Evolutionary conservation across 164 flowering plant genomes (phyloP), one percentile per base, ranked within the genome.

Genomic region (Nymphaea colorata): DNA sequence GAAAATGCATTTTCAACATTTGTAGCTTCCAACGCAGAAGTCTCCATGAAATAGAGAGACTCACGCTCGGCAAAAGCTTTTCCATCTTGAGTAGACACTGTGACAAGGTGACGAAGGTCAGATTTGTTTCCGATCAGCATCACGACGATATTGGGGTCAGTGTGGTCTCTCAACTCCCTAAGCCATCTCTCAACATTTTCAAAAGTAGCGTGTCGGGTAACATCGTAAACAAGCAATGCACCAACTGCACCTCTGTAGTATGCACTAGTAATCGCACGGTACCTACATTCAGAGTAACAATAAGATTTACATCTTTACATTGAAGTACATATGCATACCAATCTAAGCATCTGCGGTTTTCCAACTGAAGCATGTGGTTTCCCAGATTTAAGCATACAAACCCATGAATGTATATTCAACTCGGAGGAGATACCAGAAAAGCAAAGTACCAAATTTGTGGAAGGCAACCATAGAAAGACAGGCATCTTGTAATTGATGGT

Each of bases 241-340:
- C 89, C 90, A 15, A 86, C 88, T 15, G 90, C 90, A 44, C 90
- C 90, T 68, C 90, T 73, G 67, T 86, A 86, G 72, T 86, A 86
- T 65, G 90, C 88, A 76, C 90, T 86, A 2, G 90, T 86, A n/a
- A 86, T 86, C 66, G 90, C 90, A 61, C 90, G 84, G 77, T 86
- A 86, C 82, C 90, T 86, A 64, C 42, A 59, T 42, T 60, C 55
- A 60, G 36, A 25, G 8, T 15, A 51, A 51, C 8, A 61, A 25
- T 10, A 59, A 67, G 15, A 64, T 12, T 3, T 5, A 41, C 16
- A 64, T 36, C 14, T 51, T 15, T 51, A 51, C 15, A 4, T 51
- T 2, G 2, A 47, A 7, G 5, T 47, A 4, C 6, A 4, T 47
- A 47, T 12, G 12, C 2, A 47, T 47, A 12, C 12, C 36, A 25